Percentiles rank a stretch among this genome's conserved stretches.
phyloP scores from a whole-genome alignment of 2,329 filamentous ascomycete genomes.

The Ilyonectria mors-panacis region DNA sequence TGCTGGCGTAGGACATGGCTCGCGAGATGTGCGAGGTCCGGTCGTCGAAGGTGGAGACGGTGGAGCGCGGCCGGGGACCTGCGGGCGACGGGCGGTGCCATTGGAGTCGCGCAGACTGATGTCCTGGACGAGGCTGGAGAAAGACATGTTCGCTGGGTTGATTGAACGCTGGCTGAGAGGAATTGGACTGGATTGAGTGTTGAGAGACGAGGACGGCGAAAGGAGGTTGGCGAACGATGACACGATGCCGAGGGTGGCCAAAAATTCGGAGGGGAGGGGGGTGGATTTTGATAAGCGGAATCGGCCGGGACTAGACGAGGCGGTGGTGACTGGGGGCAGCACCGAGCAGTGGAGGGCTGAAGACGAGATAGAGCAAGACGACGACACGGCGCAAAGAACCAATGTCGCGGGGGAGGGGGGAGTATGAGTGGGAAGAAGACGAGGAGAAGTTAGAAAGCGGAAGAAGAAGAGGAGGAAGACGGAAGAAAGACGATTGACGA shows the following conservation, averaged over 20 bases:
- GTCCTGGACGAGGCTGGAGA: slow-evolving; percentile 78
- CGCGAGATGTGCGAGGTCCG: slow-evolving; percentile 73
- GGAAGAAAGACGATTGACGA: slow-evolving; percentile 1
- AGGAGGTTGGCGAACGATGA: slow-evolving; percentile 29
- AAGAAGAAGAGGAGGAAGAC: background rate
- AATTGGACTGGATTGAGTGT: slow-evolving; percentile 21
- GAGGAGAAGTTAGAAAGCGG: slow-evolving; percentile 8
- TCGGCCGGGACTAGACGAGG: slow-evolving; percentile 32
- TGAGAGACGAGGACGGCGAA: slow-evolving; percentile 24
- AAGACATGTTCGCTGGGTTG: slow-evolving; percentile 67
- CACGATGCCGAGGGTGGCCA: slow-evolving; percentile 41
- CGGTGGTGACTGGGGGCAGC: background rate
- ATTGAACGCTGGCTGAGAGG: slow-evolving; percentile 20
- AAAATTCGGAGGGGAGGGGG: slow-evolving; percentile 38
- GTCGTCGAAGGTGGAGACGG: slow-evolving; percentile 72
- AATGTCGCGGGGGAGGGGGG: background rate
- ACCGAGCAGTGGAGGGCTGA: background rate
- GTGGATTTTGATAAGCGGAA: slow-evolving; percentile 38
- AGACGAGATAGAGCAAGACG: slow-evolving; percentile 2
- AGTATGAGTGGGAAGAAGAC: slow-evolving; percentile 9
- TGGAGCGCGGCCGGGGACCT: slow-evolving; percentile 56
- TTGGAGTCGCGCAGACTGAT: slow-evolving; percentile 71
- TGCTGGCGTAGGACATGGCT: slow-evolving; percentile 77
- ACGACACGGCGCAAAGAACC: background rate
- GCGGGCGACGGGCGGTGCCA: slow-evolving; percentile 62